Evolutionary conservation across 495 filamentous ascomycete genomes (phyloP), one percentile per base, ranked within the genome.

Genomic region (Neurospora sp.): DNA sequence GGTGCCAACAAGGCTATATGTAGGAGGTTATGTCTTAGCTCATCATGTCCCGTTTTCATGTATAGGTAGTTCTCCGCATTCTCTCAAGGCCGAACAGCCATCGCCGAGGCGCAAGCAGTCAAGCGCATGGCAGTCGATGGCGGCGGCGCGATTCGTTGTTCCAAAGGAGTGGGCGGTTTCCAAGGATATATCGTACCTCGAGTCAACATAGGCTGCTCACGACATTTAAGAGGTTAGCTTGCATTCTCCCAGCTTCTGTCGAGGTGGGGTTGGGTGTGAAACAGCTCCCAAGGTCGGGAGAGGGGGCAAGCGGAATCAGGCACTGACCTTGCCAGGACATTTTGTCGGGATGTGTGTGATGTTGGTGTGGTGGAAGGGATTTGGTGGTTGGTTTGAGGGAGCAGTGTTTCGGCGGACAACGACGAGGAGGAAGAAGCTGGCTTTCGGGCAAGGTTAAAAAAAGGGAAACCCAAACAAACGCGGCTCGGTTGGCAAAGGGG

Each of bases 1-100:
- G 76, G 87, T 90, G 84, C 88, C 93, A 79, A 98, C 88, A 75
- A 98, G 88, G 89, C 94, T 94, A 71, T 40, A 10, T 40, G 53
- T 65, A 65, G 14, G 53, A 65, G 22, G 14, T 65, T 37, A 65
- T 18, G 27, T 65, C 53, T 65, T 65, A 65, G 53, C 53, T 35
- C 27, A 35, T 65, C 53, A 65, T 18, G 53, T 35, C 53, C 53
- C 53, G 14, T 16, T 65, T 65, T 6, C 53, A 31, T 61, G 42
- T 10, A 68, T 8, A 22, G 27, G 72, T 72, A 72, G 70, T 35
- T 9, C 71, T 71, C n/a, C 8, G 40, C 7, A 42, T 44, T 40
- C 37, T 40, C 37, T 41, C 20, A 39, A 53, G 18, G 68, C 20
- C 42, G 22, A 69, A 38, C 27, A 72, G 14, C 61, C 27, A 68